Conservation (phyloP, 495 filamentous ascomycete species). For the Daldinia decipiens region DNA sequence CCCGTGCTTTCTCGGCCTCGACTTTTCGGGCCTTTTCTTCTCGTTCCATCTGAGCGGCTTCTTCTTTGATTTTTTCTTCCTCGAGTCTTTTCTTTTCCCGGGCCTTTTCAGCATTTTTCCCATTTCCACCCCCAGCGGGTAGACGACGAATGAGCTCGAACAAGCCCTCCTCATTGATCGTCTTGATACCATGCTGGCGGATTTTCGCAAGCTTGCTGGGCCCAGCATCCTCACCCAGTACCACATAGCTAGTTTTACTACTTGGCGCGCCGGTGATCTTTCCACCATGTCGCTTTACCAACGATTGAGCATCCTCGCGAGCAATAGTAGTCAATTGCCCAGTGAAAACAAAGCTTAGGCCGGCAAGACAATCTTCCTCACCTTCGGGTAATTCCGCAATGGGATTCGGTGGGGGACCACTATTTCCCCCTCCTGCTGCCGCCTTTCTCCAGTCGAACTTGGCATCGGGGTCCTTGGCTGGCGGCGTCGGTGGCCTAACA, state of each 20-base stretch:
- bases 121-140: conserved; percentile 85
- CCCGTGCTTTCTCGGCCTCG: conserved; percentile 60
- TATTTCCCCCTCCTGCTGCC: conserved; percentile 63
- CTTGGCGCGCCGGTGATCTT: conserved; percentile 88
- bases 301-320: conserved; percentile 83
- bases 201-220: conserved; percentile 96
- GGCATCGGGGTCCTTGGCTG: conserved; percentile 65
- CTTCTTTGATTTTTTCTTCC: conserved; percentile 76
- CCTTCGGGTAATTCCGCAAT: conserved; percentile 77
- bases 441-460: conserved; percentile 77
- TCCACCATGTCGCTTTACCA: conserved; percentile 93
- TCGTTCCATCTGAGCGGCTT: conserved; percentile 84
- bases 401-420: conserved; percentile 67
- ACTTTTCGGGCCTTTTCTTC: conserved; percentile 66
- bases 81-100: conserved; percentile 85
- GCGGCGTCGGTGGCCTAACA: conserved; percentile 83
- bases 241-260: conserved; percentile 91
- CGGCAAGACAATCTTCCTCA: conserved; percentile 88
- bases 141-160: conserved; percentile 86
- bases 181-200: conserved; percentile 76
- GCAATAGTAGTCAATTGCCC: conserved; percentile 81
- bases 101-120: conserved; percentile 84
- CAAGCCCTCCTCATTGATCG: conserved; percentile 91
- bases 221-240: conserved; percentile 89
- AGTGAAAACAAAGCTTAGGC: conserved; percentile 97